Percentiles rank a stretch among this genome's conserved stretches.
phyloP scores from a whole-genome alignment of 2,329 filamentous ascomycete genomes.

The Fusarium setosum region DNA sequence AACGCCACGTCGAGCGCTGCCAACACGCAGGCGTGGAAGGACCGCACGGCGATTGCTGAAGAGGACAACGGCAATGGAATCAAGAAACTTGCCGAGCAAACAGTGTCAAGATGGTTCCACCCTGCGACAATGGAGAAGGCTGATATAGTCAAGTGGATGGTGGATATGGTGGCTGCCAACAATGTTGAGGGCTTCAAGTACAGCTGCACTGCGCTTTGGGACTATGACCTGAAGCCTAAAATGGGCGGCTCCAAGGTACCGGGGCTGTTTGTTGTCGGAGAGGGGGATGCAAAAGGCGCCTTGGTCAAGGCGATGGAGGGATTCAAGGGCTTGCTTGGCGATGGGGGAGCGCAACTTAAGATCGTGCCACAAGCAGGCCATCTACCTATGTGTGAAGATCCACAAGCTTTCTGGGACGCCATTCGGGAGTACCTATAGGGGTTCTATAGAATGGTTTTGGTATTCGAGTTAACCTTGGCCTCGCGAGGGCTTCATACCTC shows the following conservation, averaged over 20 bases:
- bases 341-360: constrained; percentile 66
- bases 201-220: constrained; percentile 76
- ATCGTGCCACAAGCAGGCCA: constrained; percentile 79
- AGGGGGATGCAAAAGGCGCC: constrained; percentile 75
- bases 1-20: constrained; percentile 77
- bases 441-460: background rate
- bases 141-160: constrained; percentile 66
- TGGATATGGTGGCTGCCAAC: constrained; percentile 76
- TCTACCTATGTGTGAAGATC: constrained; percentile 85
- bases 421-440: constrained; percentile 67
- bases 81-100: constrained; percentile 73
- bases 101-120: constrained; percentile 85
- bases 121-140: constrained; percentile 59
- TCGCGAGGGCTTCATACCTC: background rate
- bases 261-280: constrained; percentile 78
- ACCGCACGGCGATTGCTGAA: constrained; percentile 77
- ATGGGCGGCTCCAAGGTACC: constrained; percentile 67
- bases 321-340: constrained; percentile 71
- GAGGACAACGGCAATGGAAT: constrained; percentile 68
- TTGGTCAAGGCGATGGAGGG: constrained; percentile 84
- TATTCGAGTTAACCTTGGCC: background rate
- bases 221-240: constrained; percentile 72
- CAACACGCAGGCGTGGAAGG: constrained; percentile 84
- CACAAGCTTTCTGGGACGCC: constrained; percentile 73
- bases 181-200: constrained; percentile 76